Conservation (phyloP, 371 early-diverging fungal genomes). For the Actinomucor elegans region DNA sequence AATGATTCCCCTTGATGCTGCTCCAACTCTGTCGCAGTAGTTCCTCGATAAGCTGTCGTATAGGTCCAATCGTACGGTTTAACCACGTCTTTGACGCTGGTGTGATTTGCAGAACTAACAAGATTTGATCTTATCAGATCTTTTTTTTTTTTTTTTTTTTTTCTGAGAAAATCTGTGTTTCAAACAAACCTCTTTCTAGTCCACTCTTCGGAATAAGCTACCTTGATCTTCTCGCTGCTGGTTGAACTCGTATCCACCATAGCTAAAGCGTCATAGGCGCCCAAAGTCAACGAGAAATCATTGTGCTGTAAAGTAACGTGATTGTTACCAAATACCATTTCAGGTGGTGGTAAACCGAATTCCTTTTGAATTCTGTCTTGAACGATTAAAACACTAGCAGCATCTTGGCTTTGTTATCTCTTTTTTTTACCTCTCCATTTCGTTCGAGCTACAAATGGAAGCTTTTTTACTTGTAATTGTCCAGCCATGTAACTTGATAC, state of each 20-base stretch:
- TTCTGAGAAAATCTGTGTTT: constrained; percentile 4
- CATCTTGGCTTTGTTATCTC: not conserved
- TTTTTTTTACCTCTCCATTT: constrained; percentile 64
- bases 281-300: constrained; percentile 53
- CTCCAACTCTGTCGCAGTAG: constrained; percentile 26
- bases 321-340: constrained; percentile 94
- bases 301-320: constrained; percentile 49
- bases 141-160: not conserved
- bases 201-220: constrained; percentile 87
- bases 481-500: constrained; percentile 66
- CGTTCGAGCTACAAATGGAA: constrained; percentile 68
- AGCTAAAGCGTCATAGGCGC: constrained; percentile 75
- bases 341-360: constrained; percentile 81
- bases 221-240: constrained; percentile 71
- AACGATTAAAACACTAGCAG: not conserved
- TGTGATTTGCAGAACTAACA: constrained; percentile 52
- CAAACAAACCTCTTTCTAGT: constrained; percentile 63
- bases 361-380: constrained; percentile 51
- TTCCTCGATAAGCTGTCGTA: constrained; percentile 77
- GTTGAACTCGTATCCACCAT: constrained; percentile 65
- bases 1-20: constrained; percentile 17
- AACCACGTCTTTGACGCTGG: constrained; percentile 76
- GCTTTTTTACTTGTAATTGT: constrained; percentile 64
- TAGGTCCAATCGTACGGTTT: constrained; percentile 97
- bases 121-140: not conserved